phyloP scores from a whole-genome alignment of 2,329 filamentous ascomycete species.

The Ceratocystis diversiconidia region DNA sequence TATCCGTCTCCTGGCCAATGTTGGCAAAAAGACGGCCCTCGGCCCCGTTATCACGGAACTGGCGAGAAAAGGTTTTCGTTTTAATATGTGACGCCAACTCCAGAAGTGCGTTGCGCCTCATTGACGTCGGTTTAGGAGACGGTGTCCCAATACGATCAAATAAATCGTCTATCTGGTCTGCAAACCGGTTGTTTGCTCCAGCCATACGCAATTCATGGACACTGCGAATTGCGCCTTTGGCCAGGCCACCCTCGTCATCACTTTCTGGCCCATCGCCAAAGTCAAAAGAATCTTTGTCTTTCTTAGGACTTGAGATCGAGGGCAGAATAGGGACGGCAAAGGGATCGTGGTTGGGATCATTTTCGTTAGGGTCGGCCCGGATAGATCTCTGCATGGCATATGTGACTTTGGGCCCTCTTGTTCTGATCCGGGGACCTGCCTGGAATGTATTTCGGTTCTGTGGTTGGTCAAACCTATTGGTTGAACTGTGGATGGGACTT shows the following conservation, averaged over 20 bases:
- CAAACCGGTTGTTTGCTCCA: constrained; percentile 50
- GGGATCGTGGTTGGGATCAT: constrained; percentile 17
- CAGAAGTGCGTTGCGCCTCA: constrained; percentile 43
- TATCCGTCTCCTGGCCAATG: constrained; percentile 44
- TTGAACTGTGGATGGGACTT: background rate
- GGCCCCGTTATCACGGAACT: constrained; percentile 61
- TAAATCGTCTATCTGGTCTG: constrained; percentile 51
- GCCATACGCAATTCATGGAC: constrained; percentile 53
- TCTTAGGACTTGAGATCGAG: constrained; percentile 9
- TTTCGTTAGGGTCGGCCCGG: constrained; percentile 12
- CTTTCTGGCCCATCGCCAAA: constrained; percentile 23
- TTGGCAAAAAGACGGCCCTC: constrained; percentile 54
- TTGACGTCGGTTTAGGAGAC: constrained; percentile 32
- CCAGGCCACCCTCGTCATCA: constrained; percentile 28
- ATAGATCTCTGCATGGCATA: constrained; percentile 26
- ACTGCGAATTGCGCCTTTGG: constrained; percentile 41
- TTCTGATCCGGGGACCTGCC: constrained; percentile 11
- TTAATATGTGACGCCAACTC: constrained; percentile 46
- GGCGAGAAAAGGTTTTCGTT: constrained; percentile 47
- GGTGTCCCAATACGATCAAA: constrained; percentile 45
- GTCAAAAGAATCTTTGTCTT: constrained; percentile 18
- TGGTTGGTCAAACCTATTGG: background rate
- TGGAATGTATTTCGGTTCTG: background rate
- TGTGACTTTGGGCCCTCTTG: constrained; percentile 27
- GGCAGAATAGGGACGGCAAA: constrained; percentile 14